Conservation (phyloP, 176 grass and related monocot species). For the Carex myosuroides region DNA sequence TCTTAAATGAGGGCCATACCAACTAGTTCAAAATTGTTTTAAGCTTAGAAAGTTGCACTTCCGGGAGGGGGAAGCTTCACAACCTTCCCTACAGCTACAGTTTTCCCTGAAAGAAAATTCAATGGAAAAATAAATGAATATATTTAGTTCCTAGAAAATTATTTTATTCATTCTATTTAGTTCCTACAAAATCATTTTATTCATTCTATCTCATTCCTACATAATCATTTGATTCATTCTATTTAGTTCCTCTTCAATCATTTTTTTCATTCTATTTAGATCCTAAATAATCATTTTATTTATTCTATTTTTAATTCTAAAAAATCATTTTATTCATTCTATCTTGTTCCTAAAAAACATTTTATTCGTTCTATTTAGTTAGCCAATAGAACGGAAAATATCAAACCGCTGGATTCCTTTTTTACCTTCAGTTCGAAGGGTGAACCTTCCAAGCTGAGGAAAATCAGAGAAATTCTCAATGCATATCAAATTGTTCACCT, state of each 20-base stretch:
- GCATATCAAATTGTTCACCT: constrained; percentile 93
- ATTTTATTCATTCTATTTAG: too few species aligned
- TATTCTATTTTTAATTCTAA: too few species aligned
- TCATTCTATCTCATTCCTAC: too few species aligned
- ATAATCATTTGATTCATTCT: too few species aligned
- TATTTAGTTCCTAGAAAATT: too few species aligned
- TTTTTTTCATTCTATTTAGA: too few species aligned
- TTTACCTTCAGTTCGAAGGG: constrained; percentile 86
- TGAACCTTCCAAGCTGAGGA: constrained; percentile 95
- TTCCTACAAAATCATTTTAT: too few species aligned
- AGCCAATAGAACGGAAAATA: not conserved
- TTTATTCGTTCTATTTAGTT: too few species aligned
- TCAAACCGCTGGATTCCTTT: not conserved
- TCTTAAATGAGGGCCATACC: not conserved
- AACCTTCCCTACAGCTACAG: constrained; percentile 87
- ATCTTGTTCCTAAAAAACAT: too few species aligned
- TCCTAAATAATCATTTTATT: too few species aligned
- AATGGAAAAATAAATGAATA: not conserved
- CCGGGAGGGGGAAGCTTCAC: constrained; percentile 50
- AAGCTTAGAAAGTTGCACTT: constrained; percentile 35
- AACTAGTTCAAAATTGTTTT: constrained; percentile 49
- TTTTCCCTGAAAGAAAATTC: constrained; percentile 64
- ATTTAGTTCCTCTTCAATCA: too few species aligned
- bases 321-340: too few species aligned
- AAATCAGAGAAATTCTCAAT: constrained; percentile 78